These are phyloP conservation scores for Amylostereum chailletii DNA, from an alignment of 1,284 basidiomycete species.

Conservation along the genomic window DNA sequence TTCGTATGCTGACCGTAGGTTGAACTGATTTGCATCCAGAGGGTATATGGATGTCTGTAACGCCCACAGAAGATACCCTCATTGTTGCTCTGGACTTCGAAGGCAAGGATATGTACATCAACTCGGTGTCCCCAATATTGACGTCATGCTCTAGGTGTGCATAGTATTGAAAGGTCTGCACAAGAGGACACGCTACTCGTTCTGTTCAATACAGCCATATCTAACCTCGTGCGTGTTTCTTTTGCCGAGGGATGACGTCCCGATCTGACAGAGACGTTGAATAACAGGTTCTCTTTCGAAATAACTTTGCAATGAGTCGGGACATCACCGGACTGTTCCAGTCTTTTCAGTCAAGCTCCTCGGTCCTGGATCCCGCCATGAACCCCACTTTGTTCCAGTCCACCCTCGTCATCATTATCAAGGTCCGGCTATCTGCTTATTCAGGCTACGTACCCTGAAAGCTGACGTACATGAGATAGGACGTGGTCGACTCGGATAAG, in stretches of 20 bases:
- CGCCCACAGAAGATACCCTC: constrained; percentile 44
- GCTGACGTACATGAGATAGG: constrained; percentile 22
- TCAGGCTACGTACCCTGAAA: too few relatives aligned
- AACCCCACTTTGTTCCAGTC: constrained; percentile 55
- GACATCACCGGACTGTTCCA: constrained; percentile 54
- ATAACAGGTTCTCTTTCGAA: constrained; percentile 48
- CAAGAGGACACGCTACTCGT: constrained; percentile 59
- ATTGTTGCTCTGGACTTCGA: constrained; percentile 60
- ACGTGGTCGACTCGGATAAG: constrained; percentile 51
- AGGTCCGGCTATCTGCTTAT: constrained; percentile 23
- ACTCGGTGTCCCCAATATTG: background rate
- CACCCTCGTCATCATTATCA: constrained; percentile 53
- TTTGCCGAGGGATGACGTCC: background rate
- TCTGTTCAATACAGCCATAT: constrained; percentile 56
- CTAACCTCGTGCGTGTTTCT: constrained; percentile 38
- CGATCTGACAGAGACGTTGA: background rate
- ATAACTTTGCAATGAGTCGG: constrained; percentile 52
- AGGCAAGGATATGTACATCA: constrained; percentile 23
- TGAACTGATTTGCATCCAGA: constrained; percentile 20
- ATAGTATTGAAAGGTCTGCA: constrained; percentile 52
- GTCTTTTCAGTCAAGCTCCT: constrained; percentile 55
- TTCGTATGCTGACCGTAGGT: too few relatives aligned
- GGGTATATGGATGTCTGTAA: constrained; percentile 63
- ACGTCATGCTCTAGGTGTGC: constrained; percentile 35
- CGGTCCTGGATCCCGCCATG: constrained; percentile 45